These are phyloP conservation scores for Dacryopinax spathularia DNA, from an alignment of 768 basidiomycete genomes.

Conservation along the genomic window DNA sequence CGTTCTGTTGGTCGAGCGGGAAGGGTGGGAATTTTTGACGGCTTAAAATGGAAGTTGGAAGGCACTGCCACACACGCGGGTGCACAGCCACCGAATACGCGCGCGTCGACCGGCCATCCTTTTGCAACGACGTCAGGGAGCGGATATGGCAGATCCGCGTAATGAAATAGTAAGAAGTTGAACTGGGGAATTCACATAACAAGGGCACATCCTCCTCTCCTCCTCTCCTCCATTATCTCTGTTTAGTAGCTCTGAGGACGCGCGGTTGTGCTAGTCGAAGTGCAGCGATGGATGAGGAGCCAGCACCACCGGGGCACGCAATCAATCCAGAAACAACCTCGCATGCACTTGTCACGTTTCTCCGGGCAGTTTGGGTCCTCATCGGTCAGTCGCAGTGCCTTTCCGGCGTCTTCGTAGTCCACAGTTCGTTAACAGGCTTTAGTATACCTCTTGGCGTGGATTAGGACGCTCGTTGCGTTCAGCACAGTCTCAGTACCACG, in stretches of 20 bases:
- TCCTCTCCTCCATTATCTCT: not conserved
- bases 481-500: conserved; percentile 71
- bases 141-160: too few species aligned
- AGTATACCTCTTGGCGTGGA: conserved; percentile 79
- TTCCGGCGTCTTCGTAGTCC: too few species aligned
- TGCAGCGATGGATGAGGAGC: not conserved
- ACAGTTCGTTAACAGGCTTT: not conserved
- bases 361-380: not conserved
- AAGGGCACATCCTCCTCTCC: not conserved
- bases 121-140: not conserved
- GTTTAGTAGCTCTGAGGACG: not conserved
- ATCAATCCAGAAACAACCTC: not conserved
- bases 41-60: not conserved
- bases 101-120: too few species aligned
- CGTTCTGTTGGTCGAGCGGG: too few species aligned
- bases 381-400: not conserved
- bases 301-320: not conserved
- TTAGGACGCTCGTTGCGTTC: conserved; percentile 57
- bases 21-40: not conserved
- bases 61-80: not conserved
- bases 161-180: too few species aligned
- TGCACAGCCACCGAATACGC: not conserved
- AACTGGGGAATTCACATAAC: not conserved
- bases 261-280: not conserved
- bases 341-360: not conserved